A percentile compares a stretch with the other conserved stretches of the same genome.
phyloP scores from a whole-genome alignment of 2,329 filamentous ascomycete genomes.

The Biscogniauxia mediterranea region DNA sequence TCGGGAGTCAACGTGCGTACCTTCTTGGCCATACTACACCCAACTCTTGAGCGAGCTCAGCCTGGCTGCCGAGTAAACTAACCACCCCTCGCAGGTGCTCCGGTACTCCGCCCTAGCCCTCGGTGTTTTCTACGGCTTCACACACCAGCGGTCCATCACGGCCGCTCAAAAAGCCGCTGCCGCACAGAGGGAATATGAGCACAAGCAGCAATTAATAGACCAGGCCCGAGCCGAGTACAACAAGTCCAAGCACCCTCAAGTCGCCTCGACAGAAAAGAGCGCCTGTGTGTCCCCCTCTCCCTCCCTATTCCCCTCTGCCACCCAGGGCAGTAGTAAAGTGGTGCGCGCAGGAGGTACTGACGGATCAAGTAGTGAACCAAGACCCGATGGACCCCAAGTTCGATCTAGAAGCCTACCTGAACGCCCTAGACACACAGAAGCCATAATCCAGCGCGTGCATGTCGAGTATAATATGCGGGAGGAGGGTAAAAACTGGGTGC shows the following conservation, averaged over 20 bases:
- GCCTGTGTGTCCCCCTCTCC: constrained; percentile 32
- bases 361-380: constrained; percentile 55
- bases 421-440: constrained; percentile 56
- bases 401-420: constrained; percentile 84
- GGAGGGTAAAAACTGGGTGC: constrained; percentile 21
- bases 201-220: constrained; percentile 88
- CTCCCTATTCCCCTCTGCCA: background rate
- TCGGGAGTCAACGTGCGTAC: constrained; percentile 67
- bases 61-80: constrained; percentile 1
- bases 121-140: constrained; percentile 93
- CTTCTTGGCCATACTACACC: background rate
- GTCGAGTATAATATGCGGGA: constrained; percentile 23
- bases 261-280: constrained; percentile 33
- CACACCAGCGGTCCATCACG: constrained; percentile 82
- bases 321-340: too few species aligned
- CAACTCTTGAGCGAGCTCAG: background rate
- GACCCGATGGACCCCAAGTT: constrained; percentile 87
- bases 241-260: constrained; percentile 64
- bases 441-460: constrained; percentile 37
- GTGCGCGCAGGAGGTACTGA: constrained; percentile 14
- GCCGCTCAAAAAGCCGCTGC: constrained; percentile 67
- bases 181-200: constrained; percentile 79
- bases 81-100: constrained; percentile 66
- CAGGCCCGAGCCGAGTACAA: constrained; percentile 89
- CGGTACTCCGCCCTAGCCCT: constrained; percentile 92